Evolutionary conservation across 495 filamentous ascomycete species (phyloP).

Genomic region (Choiromyces venosus): DNA sequence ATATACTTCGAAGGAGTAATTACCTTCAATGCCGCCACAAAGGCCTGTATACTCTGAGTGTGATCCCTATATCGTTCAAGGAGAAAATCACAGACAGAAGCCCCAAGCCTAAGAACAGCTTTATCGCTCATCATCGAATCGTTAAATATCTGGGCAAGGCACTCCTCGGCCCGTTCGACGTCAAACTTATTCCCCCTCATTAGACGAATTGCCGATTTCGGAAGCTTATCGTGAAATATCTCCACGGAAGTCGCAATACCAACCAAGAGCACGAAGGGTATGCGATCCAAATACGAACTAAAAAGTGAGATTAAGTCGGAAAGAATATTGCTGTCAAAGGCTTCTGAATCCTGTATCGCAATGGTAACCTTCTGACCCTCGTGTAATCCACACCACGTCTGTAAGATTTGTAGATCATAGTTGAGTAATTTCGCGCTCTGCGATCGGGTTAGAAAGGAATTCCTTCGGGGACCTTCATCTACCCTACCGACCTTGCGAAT

Average conservation of each 20-base stretch:
- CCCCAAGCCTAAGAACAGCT: conserved; percentile 62
- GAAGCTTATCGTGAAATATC: conserved; percentile 75
- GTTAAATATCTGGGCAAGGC: conserved; percentile 74
- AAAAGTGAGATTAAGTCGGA: conserved; percentile 73
- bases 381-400: conserved; percentile 51
- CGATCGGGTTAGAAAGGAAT: not conserved
- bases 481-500: conserved; percentile 44
- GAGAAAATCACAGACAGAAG: conserved; percentile 55
- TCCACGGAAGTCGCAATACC: conserved; percentile 88
- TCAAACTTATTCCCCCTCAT: conserved; percentile 78
- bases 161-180: conserved; percentile 66
- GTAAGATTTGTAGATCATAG: conserved; percentile 82
- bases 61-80: conserved; percentile 77
- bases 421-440: conserved; percentile 60
- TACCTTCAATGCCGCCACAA: conserved; percentile 76
- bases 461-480: conserved; percentile 44
- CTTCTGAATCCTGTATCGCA: conserved; percentile 85
- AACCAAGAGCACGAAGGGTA: conserved; percentile 80
- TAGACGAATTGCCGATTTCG: conserved; percentile 64
- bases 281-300: conserved; percentile 80
- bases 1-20: conserved; percentile 7
- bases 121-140: conserved; percentile 55
- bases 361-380: conserved; percentile 64
- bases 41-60: conserved; percentile 77
- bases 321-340: conserved; percentile 74